A percentile compares a stretch with the other conserved stretches of the same genome.
These are phyloP conservation scores for Epichloe scottii DNA, from an alignment of 2,329 filamentous ascomycete species.

Conservation along the genomic window DNA sequence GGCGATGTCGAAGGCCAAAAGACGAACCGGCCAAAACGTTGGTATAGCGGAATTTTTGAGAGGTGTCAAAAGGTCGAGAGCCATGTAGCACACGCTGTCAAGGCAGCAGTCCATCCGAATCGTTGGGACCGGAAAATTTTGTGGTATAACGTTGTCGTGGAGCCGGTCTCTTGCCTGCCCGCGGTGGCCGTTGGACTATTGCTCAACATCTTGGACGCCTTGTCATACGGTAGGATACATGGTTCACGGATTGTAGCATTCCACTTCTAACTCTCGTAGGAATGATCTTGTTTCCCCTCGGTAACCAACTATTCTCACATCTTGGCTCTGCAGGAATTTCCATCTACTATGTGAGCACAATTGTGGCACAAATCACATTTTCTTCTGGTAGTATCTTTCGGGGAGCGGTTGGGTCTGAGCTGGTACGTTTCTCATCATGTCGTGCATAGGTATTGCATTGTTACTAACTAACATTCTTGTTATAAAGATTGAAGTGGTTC, in stretches of 20 bases:
- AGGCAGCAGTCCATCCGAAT: slow-evolving; percentile 45
- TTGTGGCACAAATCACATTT: slow-evolving; percentile 83
- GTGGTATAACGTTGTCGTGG: slow-evolving; percentile 49
- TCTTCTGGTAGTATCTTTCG: slow-evolving; percentile 79
- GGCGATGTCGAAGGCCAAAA: slow-evolving; percentile 42
- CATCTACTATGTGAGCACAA: slow-evolving; percentile 97
- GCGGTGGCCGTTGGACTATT: slow-evolving; percentile 80
- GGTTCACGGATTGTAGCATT: slow-evolving; percentile 4
- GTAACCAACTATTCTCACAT: slow-evolving; percentile 70
- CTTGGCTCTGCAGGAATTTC: slow-evolving; percentile 91
- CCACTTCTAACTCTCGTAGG: slow-evolving; percentile 29
- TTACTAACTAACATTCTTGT: neutral
- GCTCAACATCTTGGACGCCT: slow-evolving; percentile 83
- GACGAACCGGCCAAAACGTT: slow-evolving; percentile 16
- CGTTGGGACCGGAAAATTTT: slow-evolving; percentile 58
- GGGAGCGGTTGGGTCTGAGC: slow-evolving; percentile 85
- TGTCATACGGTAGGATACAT: slow-evolving; percentile 66
- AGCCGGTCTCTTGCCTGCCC: slow-evolving; percentile 61
- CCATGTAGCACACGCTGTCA: slow-evolving; percentile 17
- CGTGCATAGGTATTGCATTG: neutral
- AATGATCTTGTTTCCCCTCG: slow-evolving; percentile 91
- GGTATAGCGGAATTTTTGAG: slow-evolving; percentile 22
- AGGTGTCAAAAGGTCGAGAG: slow-evolving; percentile 20
- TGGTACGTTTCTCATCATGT: slow-evolving; percentile 40
- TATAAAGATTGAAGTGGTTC: slow-evolving; percentile 86